These are phyloP conservation scores for Kwoniella shandongensis DNA, from an alignment of 768 basidiomycete genomes.

Conservation along the genomic window DNA sequence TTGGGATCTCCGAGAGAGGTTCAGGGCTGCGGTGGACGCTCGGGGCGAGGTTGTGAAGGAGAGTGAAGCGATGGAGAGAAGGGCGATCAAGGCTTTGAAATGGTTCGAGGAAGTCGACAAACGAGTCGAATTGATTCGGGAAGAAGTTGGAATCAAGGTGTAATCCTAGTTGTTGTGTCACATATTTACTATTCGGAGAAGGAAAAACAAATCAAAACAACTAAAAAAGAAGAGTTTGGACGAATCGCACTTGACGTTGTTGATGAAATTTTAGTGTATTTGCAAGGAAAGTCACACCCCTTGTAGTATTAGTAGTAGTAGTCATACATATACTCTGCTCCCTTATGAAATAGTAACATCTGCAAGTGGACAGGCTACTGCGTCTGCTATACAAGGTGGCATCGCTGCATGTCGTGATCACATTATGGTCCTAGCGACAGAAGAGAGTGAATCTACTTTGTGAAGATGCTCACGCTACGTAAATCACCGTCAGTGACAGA, in stretches of 20 bases:
- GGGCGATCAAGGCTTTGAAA: slow-evolving; percentile 67
- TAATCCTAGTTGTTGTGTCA: slow-evolving; percentile 5
- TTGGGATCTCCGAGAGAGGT: slow-evolving; percentile 84
- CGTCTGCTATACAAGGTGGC: no score
- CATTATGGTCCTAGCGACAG: neutral
- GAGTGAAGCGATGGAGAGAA: slow-evolving; percentile 72
- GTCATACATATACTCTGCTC: no score
- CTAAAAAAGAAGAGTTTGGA: no score
- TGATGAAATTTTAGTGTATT: no score
- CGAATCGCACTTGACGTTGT: no score
- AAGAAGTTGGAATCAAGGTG: slow-evolving; percentile 38
- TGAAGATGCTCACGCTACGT: slow-evolving; percentile 52
- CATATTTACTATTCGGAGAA: no score
- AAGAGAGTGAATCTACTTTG: slow-evolving; percentile 34
- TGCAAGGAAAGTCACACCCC: no score
- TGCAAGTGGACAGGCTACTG: no score
- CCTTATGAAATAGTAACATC: no score
- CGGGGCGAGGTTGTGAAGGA: slow-evolving; percentile 70
- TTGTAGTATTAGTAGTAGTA: no score
- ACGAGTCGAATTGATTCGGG: slow-evolving; percentile 53
- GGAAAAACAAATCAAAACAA: no score
- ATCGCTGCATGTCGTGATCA: no score
- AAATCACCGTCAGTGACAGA: neutral
- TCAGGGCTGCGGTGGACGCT: slow-evolving; percentile 77
- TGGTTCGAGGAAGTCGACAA: slow-evolving; percentile 66